Percentiles rank a stretch among this genome's conserved stretches.
phyloP scores from a whole-genome alignment of 495 filamentous ascomycete genomes.

The Annulohypoxylon nitens region DNA sequence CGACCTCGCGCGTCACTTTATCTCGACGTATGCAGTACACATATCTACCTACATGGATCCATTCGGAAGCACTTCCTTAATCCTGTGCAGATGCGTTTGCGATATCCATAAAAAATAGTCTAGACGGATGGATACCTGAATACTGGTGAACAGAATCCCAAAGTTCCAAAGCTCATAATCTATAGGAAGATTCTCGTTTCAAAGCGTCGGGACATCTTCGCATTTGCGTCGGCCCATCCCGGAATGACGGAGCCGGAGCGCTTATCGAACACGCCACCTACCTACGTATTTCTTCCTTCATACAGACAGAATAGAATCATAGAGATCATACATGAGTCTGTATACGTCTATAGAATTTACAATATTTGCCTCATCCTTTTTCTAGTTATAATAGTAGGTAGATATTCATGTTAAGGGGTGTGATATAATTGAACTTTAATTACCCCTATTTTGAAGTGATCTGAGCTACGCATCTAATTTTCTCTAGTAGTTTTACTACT shows the following conservation, averaged over 20 bases:
- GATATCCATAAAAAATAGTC: not conserved
- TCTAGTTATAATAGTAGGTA: too few species aligned
- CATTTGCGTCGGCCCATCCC: constrained; percentile 1
- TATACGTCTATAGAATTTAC: too few species aligned
- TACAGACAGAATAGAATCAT: not conserved
- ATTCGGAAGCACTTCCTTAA: not conserved
- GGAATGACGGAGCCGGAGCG: constrained; percentile 12
- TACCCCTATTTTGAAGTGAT: too few species aligned
- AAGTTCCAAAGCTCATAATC: not conserved
- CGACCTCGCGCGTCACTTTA: not conserved
- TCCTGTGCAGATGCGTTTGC: not conserved
- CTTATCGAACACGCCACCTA: not conserved
- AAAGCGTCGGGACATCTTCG: constrained; percentile 13
- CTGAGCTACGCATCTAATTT: too few species aligned
- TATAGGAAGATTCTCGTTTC: constrained; percentile 12
- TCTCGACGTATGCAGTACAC: not conserved
- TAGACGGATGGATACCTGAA: not conserved
- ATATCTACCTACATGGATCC: not conserved
- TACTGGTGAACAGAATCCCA: not conserved
- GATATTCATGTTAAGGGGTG: too few species aligned
- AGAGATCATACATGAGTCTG: too few species aligned
- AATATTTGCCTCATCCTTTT: not conserved
- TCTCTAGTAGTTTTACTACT: too few species aligned
- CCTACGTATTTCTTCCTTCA: not conserved
- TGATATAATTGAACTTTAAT: not conserved